phyloP scores from a whole-genome alignment of 2,329 filamentous ascomycete species.

The Scedosporium boydii region DNA sequence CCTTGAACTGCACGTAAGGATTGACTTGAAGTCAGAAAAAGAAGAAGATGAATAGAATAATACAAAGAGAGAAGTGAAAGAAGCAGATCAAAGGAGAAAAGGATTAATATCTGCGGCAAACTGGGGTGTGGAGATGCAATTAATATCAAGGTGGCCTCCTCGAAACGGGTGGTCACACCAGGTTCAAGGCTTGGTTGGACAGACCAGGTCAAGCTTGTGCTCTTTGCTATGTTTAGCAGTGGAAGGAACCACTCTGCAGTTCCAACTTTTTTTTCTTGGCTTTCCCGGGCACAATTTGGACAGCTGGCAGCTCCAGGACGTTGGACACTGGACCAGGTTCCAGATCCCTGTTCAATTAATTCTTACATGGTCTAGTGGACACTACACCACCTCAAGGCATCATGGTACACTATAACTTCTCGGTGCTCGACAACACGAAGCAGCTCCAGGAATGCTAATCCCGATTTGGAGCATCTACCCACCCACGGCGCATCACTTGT shows the following conservation, averaged over 20 bases:
- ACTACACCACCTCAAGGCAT: background rate
- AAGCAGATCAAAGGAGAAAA: slow-evolving; percentile 11
- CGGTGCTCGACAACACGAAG: no score
- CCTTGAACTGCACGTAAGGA: slow-evolving; percentile 9
- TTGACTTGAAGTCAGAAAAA: slow-evolving; percentile 9
- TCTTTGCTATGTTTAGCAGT: background rate
- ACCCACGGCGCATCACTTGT: no score
- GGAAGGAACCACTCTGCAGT: no score
- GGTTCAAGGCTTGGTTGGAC: background rate
- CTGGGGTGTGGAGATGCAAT: background rate
- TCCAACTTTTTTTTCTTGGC: background rate
- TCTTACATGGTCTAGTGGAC: no score
- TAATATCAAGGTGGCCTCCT: slow-evolving; percentile 3
- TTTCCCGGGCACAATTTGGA: background rate
- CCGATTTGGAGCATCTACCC: no score
- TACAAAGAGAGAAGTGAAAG: slow-evolving; percentile 11
- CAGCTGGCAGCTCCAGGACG: background rate
- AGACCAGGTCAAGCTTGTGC: background rate
- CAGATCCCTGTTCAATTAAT: background rate
- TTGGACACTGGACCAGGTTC: background rate
- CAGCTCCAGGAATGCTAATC: no score
- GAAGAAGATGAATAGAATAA: slow-evolving; percentile 11
- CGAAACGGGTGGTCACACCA: background rate
- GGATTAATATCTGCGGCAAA: background rate
- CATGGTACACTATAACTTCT: background rate